phyloP scores from a whole-genome alignment of 2,329 filamentous ascomycete genomes.

The Claviceps capensis region DNA sequence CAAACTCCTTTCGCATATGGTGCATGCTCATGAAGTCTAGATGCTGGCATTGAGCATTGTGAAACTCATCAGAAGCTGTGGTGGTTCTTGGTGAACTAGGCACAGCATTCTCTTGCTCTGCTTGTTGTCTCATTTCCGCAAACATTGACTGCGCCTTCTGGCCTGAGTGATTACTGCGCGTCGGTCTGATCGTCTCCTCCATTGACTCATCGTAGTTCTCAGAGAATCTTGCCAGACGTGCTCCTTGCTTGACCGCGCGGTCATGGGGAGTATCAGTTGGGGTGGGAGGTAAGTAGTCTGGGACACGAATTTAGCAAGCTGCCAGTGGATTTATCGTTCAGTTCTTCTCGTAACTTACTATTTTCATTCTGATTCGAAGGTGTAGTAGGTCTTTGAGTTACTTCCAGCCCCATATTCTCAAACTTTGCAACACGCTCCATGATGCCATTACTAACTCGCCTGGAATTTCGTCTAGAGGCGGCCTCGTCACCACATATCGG shows the following conservation, averaged over 20 bases:
- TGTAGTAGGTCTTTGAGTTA: slow-evolving; percentile 41
- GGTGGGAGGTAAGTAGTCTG: slow-evolving; percentile 53
- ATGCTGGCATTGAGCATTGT: slow-evolving; percentile 37
- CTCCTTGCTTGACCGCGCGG: slow-evolving; percentile 27
- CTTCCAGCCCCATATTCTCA: slow-evolving; percentile 36
- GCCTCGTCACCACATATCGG: slow-evolving; percentile 30
- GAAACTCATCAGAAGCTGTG: slow-evolving; percentile 30
- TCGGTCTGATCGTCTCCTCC: slow-evolving; percentile 52
- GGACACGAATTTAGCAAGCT: slow-evolving; percentile 4
- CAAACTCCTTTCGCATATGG: slow-evolving; percentile 30
- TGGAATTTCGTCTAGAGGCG: slow-evolving; percentile 28
- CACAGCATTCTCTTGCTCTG: slow-evolving; percentile 33
- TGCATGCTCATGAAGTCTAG: slow-evolving; percentile 44
- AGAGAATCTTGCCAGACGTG: slow-evolving; percentile 36
- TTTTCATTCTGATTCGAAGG: slow-evolving; percentile 45
- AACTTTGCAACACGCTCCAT: slow-evolving; percentile 46
- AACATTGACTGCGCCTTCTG: slow-evolving; percentile 38
- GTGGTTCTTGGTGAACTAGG: slow-evolving; percentile 43
- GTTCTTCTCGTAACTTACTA: slow-evolving; percentile 31
- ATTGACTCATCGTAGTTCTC: slow-evolving; percentile 52
- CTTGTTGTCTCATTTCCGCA: slow-evolving; percentile 42
- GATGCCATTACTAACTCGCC: slow-evolving; percentile 46
- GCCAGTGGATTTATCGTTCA: not conserved
- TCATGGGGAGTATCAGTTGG: slow-evolving; percentile 50
- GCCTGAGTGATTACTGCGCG: slow-evolving; percentile 27